Evolutionary conservation across 2,329 filamentous ascomycete genomes (phyloP), one percentile per base, ranked within the genome.

Genomic region (Pyrenochaeta sp.): DNA sequence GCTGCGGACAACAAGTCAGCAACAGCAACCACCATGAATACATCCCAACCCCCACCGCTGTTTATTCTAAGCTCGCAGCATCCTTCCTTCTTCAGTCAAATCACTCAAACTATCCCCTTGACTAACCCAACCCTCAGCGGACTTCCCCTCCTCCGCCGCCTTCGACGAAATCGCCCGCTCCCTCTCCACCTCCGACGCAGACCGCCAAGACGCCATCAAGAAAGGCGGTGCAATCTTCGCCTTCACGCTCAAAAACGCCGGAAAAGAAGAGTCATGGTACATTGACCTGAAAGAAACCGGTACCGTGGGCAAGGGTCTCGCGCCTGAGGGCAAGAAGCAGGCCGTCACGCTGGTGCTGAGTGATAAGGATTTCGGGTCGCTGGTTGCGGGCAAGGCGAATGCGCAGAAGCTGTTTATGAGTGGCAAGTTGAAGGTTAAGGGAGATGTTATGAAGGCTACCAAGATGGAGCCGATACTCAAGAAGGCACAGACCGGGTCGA

Each of bases 371-470:
- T 99, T 99, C 76, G 87, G 83, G 66, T 89, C 90, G 77, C 86
- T 99, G 66, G 89, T 96, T 53, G 74, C 84, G 37, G 95, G 95
- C 77, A 92, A 96, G 84, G 92, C 91, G 71, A 97, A 97, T 76
- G 93, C 95, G 56, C 95, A 99, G 85, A 89, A 90, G 70, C 83
- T 99, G 65, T 97, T 98, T 83, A 98, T 99, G 94, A 87, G 87
- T n/a, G 95, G 95, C 72, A 97, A 97, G 86, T 85, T 99, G 76
- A 99, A 98, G 91, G 88, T 98, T 77, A 96, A 93, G 88, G 95
- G 95, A 64, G 93, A 98, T 78, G 88, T 98, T 61, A 98, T 98
- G 94, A 97, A 97, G 87, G 91, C 95, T 37, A 97, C 93, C 59
- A 97, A 96, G 88, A 88, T 97, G 81, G 93, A 97, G 81, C 91